Evolutionary conservation across 257 asterid genomes (phyloP).

Genomic region (Anisodus acutangulus): DNA sequence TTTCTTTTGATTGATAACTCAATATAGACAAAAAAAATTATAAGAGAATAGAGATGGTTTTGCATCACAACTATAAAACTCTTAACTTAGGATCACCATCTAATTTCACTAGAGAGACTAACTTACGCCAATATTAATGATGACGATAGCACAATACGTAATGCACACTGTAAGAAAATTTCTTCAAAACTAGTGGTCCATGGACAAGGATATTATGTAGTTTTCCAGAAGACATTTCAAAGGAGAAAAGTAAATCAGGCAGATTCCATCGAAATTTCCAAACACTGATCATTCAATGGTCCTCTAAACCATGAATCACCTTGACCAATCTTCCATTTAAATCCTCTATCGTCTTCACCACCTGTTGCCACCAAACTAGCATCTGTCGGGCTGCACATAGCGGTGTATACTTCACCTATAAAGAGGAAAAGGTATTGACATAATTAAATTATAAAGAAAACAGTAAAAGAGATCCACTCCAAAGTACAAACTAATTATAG

Average conservation of each 20-base stretch:
- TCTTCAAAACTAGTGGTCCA: no score
- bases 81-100: no score
- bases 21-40: no score
- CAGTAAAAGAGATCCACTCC: not conserved
- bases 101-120: no score
- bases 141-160: no score
- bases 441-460: not conserved
- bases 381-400: constrained; percentile 75
- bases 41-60: no score
- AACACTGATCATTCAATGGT: no score
- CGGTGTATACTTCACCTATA: constrained; percentile 75
- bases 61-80: no score
- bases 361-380: constrained; percentile 84
- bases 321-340: constrained; percentile 68
- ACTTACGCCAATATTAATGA: no score
- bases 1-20: not conserved
- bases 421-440: constrained; percentile 4
- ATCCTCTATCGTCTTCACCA: constrained; percentile 91
- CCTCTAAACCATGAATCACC: constrained; percentile 77
- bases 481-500: not conserved
- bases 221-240: not conserved
- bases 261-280: no score
- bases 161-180: no score
- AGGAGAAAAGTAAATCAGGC: not conserved
- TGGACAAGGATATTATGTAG: no score